A percentile compares a stretch with the other conserved stretches of the same genome.
Evolutionary conservation across 768 basidiomycete species (phyloP).

Genomic region (Lactarius trivialis): DNA sequence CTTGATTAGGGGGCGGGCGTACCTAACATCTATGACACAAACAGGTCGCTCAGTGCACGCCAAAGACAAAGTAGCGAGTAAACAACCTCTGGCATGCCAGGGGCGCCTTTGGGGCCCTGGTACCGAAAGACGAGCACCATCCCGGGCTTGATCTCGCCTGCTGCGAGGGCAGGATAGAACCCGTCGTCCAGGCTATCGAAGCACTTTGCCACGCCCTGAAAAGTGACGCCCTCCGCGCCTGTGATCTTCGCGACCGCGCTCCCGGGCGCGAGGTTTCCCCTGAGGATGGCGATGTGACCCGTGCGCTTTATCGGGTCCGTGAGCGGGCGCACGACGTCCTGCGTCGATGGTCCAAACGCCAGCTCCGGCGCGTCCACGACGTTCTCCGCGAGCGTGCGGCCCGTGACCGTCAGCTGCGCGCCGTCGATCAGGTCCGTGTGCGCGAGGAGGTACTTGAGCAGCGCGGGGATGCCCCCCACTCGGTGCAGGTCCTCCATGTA

Average conservation of each 20-base stretch:
- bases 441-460: constrained; percentile 77
- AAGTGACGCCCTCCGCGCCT: constrained; percentile 82
- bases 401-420: constrained; percentile 81
- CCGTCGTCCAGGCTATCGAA: constrained; percentile 48
- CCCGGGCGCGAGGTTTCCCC: constrained; percentile 83
- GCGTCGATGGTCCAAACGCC: constrained; percentile 47
- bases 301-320: constrained; percentile 79
- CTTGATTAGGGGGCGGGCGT: constrained; percentile 2
- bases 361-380: constrained; percentile 69
- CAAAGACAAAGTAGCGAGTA: background rate
- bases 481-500: constrained; percentile 88
- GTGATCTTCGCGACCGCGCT: constrained; percentile 90
- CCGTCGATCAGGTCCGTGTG: constrained; percentile 77
- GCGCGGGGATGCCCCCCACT: constrained; percentile 77
- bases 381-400: constrained; percentile 85
- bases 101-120: constrained; percentile 87
- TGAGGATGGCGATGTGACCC: constrained; percentile 81
- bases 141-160: constrained; percentile 69
- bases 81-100: constrained; percentile 78
- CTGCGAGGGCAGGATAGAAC: constrained; percentile 69
- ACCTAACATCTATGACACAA: constrained; percentile 40
- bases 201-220: constrained; percentile 68
- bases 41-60: background rate
- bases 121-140: constrained; percentile 79
- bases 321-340: constrained; percentile 69